Percentiles rank a stretch among this genome's conserved stretches.
These are phyloP conservation scores for Pseudocercospora cruenta DNA, from an alignment of 2,329 filamentous ascomycete species.

Conservation along the genomic window DNA sequence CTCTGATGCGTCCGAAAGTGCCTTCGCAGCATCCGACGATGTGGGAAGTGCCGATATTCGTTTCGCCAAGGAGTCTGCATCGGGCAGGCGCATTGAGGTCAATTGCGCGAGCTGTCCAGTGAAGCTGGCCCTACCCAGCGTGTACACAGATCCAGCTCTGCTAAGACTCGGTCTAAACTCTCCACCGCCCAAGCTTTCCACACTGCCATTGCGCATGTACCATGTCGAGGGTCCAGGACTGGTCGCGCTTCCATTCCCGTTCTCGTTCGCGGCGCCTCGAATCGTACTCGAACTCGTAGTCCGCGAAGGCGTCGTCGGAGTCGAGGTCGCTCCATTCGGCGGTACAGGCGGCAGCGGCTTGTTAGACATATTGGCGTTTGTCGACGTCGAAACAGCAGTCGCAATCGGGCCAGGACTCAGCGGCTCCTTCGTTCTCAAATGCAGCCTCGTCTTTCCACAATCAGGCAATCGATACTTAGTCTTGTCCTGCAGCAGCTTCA, in stretches of 20 bases:
- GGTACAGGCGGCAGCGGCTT: slow-evolving; percentile 11
- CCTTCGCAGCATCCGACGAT: slow-evolving; percentile 79
- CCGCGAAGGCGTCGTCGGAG: slow-evolving; percentile 25
- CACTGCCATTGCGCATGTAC: slow-evolving; percentile 10
- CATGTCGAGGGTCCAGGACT: slow-evolving; percentile 9
- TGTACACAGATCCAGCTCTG: slow-evolving; percentile 86
- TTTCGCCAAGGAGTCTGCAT: slow-evolving; percentile 79
- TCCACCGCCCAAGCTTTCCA: slow-evolving; percentile 46
- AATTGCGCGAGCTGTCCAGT: slow-evolving; percentile 90
- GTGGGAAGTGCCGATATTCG: slow-evolving; percentile 84
- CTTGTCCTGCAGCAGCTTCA: slow-evolving; percentile 63
- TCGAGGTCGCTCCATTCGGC: slow-evolving; percentile 12
- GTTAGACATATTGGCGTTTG: slow-evolving; percentile 15
- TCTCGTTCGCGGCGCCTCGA: slow-evolving; percentile 4
- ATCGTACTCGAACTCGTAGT: slow-evolving; percentile 9
- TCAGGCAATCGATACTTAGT: slow-evolving; percentile 76
- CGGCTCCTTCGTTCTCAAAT: slow-evolving; percentile 38
- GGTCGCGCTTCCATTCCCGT: background rate
- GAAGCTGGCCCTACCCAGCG: slow-evolving; percentile 87
- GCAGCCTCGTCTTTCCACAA: slow-evolving; percentile 61
- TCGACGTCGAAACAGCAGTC: background rate
- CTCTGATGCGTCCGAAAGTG: slow-evolving; percentile 82
- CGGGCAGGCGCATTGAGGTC: slow-evolving; percentile 85
- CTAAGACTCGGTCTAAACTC: slow-evolving; percentile 65
- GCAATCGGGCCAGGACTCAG: slow-evolving; percentile 44